Conservation (phyloP, 2,329 filamentous ascomycete species). For the Tolypocladium ovalisporum region DNA sequence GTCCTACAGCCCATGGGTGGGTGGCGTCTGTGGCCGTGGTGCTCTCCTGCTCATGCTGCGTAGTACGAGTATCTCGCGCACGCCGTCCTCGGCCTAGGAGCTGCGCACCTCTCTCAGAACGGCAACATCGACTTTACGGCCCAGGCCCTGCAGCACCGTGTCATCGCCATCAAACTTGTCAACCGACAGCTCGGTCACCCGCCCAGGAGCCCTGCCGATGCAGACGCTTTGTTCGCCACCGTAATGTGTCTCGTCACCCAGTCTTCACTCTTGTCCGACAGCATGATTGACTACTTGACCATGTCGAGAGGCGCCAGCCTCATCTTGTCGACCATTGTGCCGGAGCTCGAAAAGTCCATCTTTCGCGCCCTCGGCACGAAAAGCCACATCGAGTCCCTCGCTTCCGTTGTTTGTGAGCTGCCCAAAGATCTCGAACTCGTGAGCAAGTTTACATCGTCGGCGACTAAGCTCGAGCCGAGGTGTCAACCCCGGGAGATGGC, state of each 20-base stretch:
- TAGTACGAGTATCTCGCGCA: slow-evolving; percentile 26
- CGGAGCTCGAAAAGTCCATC: slow-evolving; percentile 9
- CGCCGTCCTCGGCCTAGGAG: slow-evolving; percentile 24
- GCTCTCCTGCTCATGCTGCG: background rate
- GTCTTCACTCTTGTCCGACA: slow-evolving; percentile 22
- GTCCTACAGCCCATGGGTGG: background rate
- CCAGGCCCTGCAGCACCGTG: slow-evolving; percentile 22
- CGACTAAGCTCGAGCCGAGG: slow-evolving; percentile 7
- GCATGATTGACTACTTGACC: slow-evolving; percentile 25
- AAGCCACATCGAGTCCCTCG: slow-evolving; percentile 14
- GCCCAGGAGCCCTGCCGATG: slow-evolving; percentile 15
- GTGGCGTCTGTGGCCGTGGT: background rate
- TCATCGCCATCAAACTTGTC: slow-evolving; percentile 22
- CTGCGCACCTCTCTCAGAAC: slow-evolving; percentile 22
- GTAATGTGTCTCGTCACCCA: slow-evolving; percentile 24
- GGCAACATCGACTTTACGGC: slow-evolving; percentile 14
- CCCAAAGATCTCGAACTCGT: slow-evolving; percentile 9
- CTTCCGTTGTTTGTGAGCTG: slow-evolving; percentile 10
- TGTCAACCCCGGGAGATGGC: slow-evolving; percentile 8
- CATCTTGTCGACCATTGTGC: slow-evolving; percentile 10
- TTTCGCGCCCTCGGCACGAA: slow-evolving; percentile 12
- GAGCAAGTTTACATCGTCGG: slow-evolving; percentile 9
- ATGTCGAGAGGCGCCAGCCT: slow-evolving; percentile 20
- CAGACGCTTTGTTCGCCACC: slow-evolving; percentile 24
- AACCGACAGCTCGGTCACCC: slow-evolving; percentile 19